phyloP scores from a whole-genome alignment of 768 basidiomycete species.

The Aureoboletus auriporus region DNA sequence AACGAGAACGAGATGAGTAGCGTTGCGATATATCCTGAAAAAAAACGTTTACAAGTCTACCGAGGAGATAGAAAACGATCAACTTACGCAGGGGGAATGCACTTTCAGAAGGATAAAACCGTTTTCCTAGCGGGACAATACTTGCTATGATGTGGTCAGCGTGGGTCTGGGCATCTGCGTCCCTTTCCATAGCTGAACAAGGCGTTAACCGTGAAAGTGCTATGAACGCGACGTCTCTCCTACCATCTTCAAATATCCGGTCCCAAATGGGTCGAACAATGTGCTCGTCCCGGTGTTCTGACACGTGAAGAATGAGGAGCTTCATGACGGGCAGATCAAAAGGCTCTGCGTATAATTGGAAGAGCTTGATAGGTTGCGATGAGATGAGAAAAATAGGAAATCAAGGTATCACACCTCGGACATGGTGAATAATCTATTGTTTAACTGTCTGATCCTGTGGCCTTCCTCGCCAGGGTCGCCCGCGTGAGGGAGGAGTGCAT shows the following conservation, averaged over 20 bases:
- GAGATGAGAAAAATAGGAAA: conserved; percentile 7
- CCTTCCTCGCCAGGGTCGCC: conserved; percentile 60
- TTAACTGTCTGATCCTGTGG: conserved; percentile 56
- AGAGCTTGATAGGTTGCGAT: conserved; percentile 53
- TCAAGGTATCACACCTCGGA: conserved; percentile 59
- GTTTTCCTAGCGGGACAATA: conserved; percentile 70
- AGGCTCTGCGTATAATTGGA: conserved; percentile 81
- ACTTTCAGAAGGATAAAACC: conserved; percentile 88
- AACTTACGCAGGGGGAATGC: conserved; percentile 82
- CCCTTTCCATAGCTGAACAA: conserved; percentile 48
- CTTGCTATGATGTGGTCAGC: conserved; percentile 62
- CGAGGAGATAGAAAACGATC: neutral
- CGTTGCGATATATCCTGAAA: conserved; percentile 67
- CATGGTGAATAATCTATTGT: conserved; percentile 66
- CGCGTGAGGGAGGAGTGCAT: conserved; percentile 57
- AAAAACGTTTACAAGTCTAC: neutral
- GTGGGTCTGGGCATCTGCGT: conserved; percentile 48
- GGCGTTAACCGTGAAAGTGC: conserved; percentile 2
- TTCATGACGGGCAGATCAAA: conserved; percentile 82
- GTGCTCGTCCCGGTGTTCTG: conserved; percentile 84
- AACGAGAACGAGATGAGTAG: conserved; percentile 74
- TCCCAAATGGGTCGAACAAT: conserved; percentile 87
- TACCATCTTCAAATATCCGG: conserved; percentile 78
- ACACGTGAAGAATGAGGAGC: conserved; percentile 87
- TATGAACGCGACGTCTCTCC: conserved; percentile 18